Conservation (phyloP, 2,329 filamentous ascomycete genomes). For the Colletotrichum lupini region DNA sequence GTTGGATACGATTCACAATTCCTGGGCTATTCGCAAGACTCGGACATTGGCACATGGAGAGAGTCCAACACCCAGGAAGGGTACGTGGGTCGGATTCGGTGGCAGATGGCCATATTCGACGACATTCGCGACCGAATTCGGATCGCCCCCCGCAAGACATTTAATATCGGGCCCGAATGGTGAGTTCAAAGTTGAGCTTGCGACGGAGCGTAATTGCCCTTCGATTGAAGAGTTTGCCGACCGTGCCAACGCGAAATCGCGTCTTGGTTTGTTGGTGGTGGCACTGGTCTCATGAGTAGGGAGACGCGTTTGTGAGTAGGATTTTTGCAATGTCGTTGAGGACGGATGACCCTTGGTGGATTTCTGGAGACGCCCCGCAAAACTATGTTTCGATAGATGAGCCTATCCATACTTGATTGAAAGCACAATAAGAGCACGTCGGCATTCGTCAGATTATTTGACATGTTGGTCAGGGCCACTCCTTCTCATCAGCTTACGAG, state of each 20-base stretch:
- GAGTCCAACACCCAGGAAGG: background rate
- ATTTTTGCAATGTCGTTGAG: background rate
- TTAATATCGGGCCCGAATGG: too few species aligned
- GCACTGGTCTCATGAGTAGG: background rate
- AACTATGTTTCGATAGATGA: background rate
- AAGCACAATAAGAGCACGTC: background rate
- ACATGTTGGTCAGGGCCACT: background rate
- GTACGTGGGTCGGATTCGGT: background rate
- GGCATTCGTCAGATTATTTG: background rate
- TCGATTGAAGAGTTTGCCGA: background rate
- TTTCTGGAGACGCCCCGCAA: slow-evolving; percentile 3
- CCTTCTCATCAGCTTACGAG: too few species aligned
- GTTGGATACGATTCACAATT: background rate
- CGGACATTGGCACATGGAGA: too few species aligned
- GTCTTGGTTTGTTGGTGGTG: background rate
- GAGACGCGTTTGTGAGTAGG: background rate
- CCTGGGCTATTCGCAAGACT: background rate
- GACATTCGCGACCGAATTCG: background rate
- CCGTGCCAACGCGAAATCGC: background rate
- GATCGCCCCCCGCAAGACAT: background rate
- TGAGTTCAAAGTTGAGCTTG: background rate
- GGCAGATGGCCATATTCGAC: background rate
- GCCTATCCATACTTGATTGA: background rate
- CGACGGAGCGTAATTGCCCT: background rate
- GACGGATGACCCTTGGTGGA: slow-evolving; percentile 13